Base-by-base conservation (phyloP, 2,329 filamentous ascomycete species). In the Talaromyces atroroseus region DNA sequence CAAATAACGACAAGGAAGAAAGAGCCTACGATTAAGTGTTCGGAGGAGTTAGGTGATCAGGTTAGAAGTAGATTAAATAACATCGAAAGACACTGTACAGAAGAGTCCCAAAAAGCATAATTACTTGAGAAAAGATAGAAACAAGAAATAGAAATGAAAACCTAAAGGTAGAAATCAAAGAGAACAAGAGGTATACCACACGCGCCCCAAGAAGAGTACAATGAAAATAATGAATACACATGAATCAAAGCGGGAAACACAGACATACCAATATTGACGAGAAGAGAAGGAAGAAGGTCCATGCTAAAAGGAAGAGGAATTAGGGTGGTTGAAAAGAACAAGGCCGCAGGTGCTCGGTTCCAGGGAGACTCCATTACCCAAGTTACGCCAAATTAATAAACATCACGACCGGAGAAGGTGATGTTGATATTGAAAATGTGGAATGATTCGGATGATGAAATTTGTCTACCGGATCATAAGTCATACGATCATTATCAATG, bases 261-360 rank as follows among this genome's bases (percentile, higher is more conserved):
- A 58, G 62, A 61, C 59, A 62, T 63, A 56, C 59, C 62, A 62
- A 59, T 59, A 57, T 49, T 58, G 58, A 59, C 44, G 58, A 57
- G 20, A 58, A 58, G 58, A 52, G 55, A 59, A 52, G 61, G 54
- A 47, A 54, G 8, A 60, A 59, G 47, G 61, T 64, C 63, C 62
- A 63, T 60, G 40, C 18, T 12, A 54, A 32, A 29, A 47, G 36
- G n/a, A n/a, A 52, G 24, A 58, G 20, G 61, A 61, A 49, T 42
- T 21, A 7, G 18, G 12, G 18, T 23, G 40, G 36, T n/a, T 38
- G 12, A 38, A 38, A n/a, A 40, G 36, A 40, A 36, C 7, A 10
- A 29, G 26, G 42, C 42, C 12, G 29, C 36, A 5, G 34, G 38
- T 53, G 42, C 26, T 46, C 18, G 29, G 29, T 53, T 44, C 18